Evolutionary conservation across 2,329 filamentous ascomycete genomes (phyloP).

Genomic region (Xenosphaeropsis pyriputrescens): DNA sequence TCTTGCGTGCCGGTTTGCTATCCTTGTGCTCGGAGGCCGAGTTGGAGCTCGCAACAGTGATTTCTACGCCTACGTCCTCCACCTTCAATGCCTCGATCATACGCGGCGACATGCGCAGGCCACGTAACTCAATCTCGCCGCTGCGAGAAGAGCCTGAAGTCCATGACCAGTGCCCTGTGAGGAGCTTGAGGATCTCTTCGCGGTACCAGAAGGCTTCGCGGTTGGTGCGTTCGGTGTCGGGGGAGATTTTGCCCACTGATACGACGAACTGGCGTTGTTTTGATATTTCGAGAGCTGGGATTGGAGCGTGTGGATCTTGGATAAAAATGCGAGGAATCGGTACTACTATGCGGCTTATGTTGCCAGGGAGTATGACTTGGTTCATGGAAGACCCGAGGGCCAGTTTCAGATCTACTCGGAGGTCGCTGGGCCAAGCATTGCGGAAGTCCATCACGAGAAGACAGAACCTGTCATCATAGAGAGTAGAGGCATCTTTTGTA

Average conservation of each 20-base stretch:
- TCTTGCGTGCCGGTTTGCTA: constrained; percentile 6
- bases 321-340: constrained; percentile 64
- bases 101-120: constrained; percentile 54
- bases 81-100: constrained; percentile 78
- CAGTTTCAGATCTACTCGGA: constrained; percentile 47
- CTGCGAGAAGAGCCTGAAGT: constrained; percentile 31
- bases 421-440: constrained; percentile 77
- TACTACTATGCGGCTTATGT: constrained; percentile 61
- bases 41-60: constrained; percentile 31
- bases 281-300: constrained; percentile 67
- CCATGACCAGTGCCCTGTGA: constrained; percentile 60
- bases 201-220: constrained; percentile 88
- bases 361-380: constrained; percentile 46
- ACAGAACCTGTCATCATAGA: constrained; percentile 46
- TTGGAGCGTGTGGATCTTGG: constrained; percentile 59
- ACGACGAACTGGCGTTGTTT: constrained; percentile 90
- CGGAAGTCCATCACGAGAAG: constrained; percentile 71
- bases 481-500: constrained; percentile 18
- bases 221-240: constrained; percentile 62
- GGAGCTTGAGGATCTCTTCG: constrained; percentile 58
- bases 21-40: constrained; percentile 7
- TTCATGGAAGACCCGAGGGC: constrained; percentile 15
- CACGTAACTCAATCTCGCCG: constrained; percentile 63
- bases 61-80: constrained; percentile 59
- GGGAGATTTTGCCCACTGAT: constrained; percentile 62